These are phyloP conservation scores for Cercophora samala DNA, from an alignment of 495 filamentous ascomycete genomes.

Conservation along the genomic window DNA sequence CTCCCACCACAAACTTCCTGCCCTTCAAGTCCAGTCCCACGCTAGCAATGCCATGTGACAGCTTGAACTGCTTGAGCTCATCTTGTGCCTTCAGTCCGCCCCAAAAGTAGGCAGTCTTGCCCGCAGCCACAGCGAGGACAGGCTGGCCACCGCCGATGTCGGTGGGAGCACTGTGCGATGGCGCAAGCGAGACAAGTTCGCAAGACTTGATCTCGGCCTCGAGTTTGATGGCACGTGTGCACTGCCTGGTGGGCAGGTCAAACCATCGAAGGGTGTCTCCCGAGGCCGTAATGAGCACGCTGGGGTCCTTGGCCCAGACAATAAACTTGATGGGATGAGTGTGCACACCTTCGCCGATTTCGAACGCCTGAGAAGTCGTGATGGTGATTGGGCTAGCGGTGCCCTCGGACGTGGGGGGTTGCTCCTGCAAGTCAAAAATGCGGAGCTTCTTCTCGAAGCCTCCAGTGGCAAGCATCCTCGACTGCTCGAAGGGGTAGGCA, in stretches of 20 bases:
- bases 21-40: conserved; percentile 81
- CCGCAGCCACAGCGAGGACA: conserved; percentile 67
- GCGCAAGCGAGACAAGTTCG: conserved; percentile 66
- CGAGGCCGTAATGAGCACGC: conserved; percentile 83
- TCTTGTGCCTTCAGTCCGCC: conserved; percentile 65
- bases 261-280: conserved; percentile 93
- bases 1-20: conserved; percentile 81
- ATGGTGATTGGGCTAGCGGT: conserved; percentile 38
- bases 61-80: conserved; percentile 72
- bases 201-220: conserved; percentile 86
- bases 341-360: conserved; percentile 82
- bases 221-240: conserved; percentile 67
- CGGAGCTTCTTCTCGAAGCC: conserved; percentile 95
- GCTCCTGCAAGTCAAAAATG: conserved; percentile 77
- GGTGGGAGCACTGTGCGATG: conserved; percentile 36
- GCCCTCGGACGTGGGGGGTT: conserved; percentile 23
- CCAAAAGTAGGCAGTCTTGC: conserved; percentile 91
- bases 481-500: conserved; percentile 78
- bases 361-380: conserved; percentile 59
- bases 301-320: conserved; percentile 84
- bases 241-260: conserved; percentile 71
- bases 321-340: conserved; percentile 88
- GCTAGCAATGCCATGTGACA: conserved; percentile 79
- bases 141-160: conserved; percentile 54
- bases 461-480: conserved; percentile 79